Conservation (phyloP, 2,329 filamentous ascomycete species). For the Chrysoporthe puriensis region DNA sequence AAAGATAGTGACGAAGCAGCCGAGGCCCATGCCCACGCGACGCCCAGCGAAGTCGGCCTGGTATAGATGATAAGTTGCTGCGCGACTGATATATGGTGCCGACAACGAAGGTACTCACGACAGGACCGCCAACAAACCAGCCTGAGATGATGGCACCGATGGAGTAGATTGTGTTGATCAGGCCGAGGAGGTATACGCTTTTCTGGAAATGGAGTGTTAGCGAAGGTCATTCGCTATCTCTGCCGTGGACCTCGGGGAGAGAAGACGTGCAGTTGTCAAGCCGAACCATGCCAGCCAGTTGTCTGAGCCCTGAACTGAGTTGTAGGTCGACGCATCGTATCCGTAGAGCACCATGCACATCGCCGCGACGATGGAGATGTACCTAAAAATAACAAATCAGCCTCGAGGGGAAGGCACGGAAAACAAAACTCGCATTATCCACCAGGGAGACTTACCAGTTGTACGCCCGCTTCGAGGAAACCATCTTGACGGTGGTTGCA, state of each 20-base stretch:
- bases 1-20: slow-evolving; percentile 67
- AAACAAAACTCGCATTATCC: not conserved
- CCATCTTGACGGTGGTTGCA: slow-evolving; percentile 32
- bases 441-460: slow-evolving; percentile 32
- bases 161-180: slow-evolving; percentile 71
- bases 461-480: slow-evolving; percentile 34
- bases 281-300: slow-evolving; percentile 70
- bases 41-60: slow-evolving; percentile 63
- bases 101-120: slow-evolving; percentile 41
- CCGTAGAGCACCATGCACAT: slow-evolving; percentile 77
- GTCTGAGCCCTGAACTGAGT: slow-evolving; percentile 69
- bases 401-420: not conserved
- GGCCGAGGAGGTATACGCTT: slow-evolving; percentile 46
- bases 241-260: too few relatives aligned
- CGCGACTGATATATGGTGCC: too few relatives aligned
- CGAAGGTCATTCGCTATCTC: not conserved
- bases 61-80: not conserved
- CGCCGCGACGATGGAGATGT: slow-evolving; percentile 70
- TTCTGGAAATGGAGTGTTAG: not conserved
- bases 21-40: slow-evolving; percentile 66
- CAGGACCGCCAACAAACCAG: slow-evolving; percentile 69
- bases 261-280: slow-evolving; percentile 41
- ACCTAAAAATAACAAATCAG: slow-evolving; percentile 46
- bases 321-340: slow-evolving; percentile 76
- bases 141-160: slow-evolving; percentile 72